Conservation (phyloP, 371 early-diverging fungal species). For the Mortierella sp. region DNA sequence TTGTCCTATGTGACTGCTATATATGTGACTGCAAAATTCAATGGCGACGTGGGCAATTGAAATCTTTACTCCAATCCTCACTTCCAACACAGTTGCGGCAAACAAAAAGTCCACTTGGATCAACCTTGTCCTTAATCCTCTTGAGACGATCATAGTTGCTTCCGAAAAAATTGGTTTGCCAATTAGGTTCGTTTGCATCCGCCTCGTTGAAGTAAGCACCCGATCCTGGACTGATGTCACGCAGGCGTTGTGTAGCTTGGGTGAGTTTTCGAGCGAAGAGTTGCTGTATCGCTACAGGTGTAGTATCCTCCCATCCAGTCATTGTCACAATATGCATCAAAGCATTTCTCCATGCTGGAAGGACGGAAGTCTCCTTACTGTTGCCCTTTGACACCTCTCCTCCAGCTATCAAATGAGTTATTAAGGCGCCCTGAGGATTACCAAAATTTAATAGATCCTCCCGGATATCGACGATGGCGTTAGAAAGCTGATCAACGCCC, state of each 20-base stretch:
- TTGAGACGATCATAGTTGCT: constrained; percentile 57
- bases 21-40: neutral
- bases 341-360: constrained; percentile 55
- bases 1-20: neutral
- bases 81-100: constrained; percentile 45
- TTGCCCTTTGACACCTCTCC: constrained; percentile 28
- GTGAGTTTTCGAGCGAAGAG: constrained; percentile 21
- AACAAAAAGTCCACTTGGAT: constrained; percentile 58
- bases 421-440: neutral
- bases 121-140: constrained; percentile 58
- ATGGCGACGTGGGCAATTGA: constrained; percentile 15
- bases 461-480: constrained; percentile 10
- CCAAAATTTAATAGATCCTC: neutral
- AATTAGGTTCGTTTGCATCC: constrained; percentile 55
- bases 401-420: constrained; percentile 30
- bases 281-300: constrained; percentile 14
- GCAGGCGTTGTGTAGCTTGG: constrained; percentile 14
- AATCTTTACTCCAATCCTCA: constrained; percentile 35
- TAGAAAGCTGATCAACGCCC: constrained; percentile 4
- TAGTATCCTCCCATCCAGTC: constrained; percentile 29
- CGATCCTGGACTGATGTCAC: constrained; percentile 30
- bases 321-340: constrained; percentile 49
- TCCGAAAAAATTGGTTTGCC: constrained; percentile 62
- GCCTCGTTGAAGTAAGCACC: constrained; percentile 61
- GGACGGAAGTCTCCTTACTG: constrained; percentile 32